Conservation (phyloP, 352 stramenopile genomes). For the Phytophthora tubulina region DNA sequence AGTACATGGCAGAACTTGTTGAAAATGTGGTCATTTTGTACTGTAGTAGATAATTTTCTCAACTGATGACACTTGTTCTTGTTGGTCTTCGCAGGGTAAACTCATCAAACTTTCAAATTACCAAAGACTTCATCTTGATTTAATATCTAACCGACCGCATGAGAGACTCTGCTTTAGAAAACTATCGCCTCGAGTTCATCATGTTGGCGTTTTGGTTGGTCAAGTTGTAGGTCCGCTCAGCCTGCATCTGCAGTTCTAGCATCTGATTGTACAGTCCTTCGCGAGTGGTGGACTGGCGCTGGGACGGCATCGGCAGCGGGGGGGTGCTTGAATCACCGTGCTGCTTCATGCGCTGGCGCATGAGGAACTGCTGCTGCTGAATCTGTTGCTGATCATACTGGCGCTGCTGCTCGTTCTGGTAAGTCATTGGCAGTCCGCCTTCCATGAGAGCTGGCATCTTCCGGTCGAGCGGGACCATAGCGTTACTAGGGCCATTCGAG, state of each 20-base stretch:
- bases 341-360: slow-evolving; percentile 44
- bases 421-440: slow-evolving; percentile 28
- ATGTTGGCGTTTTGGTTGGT: slow-evolving; percentile 78
- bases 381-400: slow-evolving; percentile 51
- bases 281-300: slow-evolving; percentile 37
- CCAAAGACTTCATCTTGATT: slow-evolving; percentile 22
- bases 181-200: slow-evolving; percentile 50
- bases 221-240: slow-evolving; percentile 73
- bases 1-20: no score
- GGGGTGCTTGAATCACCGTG: slow-evolving; percentile 18
- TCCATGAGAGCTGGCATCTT: slow-evolving; percentile 65
- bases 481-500: slow-evolving; percentile 26
- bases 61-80: not conserved
- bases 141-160: slow-evolving; percentile 22
- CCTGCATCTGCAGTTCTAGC: slow-evolving; percentile 76
- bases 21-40: no score
- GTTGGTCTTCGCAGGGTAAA: not conserved
- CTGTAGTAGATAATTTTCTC: no score
- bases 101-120: not conserved
- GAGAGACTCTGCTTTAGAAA: slow-evolving; percentile 16
- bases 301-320: slow-evolving; percentile 14
- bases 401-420: slow-evolving; percentile 45
- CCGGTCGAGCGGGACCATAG: slow-evolving; percentile 37
- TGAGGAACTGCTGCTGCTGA: slow-evolving; percentile 45
- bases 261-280: slow-evolving; percentile 82